These are phyloP conservation scores for Phyllostachys edulis DNA, from an alignment of 176 grass and related monocot genomes.

Conservation along the genomic window DNA sequence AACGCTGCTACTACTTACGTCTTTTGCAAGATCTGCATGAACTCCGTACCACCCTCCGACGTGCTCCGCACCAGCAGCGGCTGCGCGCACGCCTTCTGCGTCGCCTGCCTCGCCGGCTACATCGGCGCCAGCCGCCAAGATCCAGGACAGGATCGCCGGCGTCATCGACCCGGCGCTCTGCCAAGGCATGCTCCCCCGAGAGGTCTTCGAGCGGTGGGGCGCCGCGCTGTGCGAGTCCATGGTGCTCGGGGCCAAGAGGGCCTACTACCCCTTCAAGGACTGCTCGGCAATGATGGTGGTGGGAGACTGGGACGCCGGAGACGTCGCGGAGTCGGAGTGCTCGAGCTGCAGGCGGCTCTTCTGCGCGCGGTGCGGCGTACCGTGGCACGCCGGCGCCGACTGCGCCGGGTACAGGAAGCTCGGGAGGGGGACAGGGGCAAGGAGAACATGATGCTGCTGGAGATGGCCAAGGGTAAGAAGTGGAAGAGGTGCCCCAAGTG, in stretches of 20 bases:
- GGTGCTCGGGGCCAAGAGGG: constrained; percentile 21
- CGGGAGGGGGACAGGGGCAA: neutral
- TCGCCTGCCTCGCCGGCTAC: constrained; percentile 43
- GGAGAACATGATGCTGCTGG: constrained; percentile 55
- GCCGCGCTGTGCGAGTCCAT: constrained; percentile 49
- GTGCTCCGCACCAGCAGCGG: constrained; percentile 14
- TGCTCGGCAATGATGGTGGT: constrained; percentile 57
- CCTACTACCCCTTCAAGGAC: constrained; percentile 67
- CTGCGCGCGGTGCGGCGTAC: constrained; percentile 46
- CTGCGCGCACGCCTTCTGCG: constrained; percentile 68
- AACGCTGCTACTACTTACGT: neutral
- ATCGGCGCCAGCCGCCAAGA: constrained; percentile 46
- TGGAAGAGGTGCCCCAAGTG: constrained; percentile 69
- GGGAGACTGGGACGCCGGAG: neutral
- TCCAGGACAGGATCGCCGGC: constrained; percentile 37
- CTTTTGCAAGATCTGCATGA: constrained; percentile 73
- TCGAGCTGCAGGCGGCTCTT: constrained; percentile 56
- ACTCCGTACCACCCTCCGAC: constrained; percentile 14
- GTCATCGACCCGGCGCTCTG: constrained; percentile 43
- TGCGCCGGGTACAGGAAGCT: constrained; percentile 41
- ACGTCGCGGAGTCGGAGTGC: constrained; percentile 48
- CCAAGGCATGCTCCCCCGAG: constrained; percentile 19
- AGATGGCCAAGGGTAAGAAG: constrained; percentile 33
- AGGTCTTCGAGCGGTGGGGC: constrained; percentile 55
- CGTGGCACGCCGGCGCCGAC: constrained; percentile 60